Evolutionary conservation across 2,329 filamentous ascomycete species (phyloP).

Genomic region (Alternaria solani): DNA sequence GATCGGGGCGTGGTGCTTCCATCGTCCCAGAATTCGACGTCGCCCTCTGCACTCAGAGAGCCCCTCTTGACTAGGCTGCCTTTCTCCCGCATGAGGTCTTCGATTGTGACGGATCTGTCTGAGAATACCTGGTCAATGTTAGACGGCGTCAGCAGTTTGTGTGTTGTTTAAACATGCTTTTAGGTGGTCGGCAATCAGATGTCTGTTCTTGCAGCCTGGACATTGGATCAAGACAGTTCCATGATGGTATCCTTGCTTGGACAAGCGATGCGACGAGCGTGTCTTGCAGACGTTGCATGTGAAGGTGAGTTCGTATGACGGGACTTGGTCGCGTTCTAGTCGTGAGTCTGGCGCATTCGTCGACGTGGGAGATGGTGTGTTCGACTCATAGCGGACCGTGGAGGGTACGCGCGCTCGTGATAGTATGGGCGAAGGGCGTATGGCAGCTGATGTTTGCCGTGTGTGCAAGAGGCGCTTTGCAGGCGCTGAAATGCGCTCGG

Average conservation of each 20-base stretch:
- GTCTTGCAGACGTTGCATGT: conserved; percentile 87
- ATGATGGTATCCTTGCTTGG: conserved; percentile 93
- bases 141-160: neutral
- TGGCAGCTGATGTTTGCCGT: conserved; percentile 37
- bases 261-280: conserved; percentile 84
- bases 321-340: conserved; percentile 55
- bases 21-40: conserved; percentile 92
- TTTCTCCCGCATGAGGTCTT: conserved; percentile 79
- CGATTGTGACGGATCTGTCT: conserved; percentile 72
- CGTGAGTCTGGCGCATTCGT: conserved; percentile 46
- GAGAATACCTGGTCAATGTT: conserved; percentile 69
- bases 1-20: conserved; percentile 55
- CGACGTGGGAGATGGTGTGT: conserved; percentile 33
- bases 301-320: conserved; percentile 87
- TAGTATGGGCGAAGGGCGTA: conserved; percentile 27
- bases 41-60: conserved; percentile 76
- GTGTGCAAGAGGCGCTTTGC: conserved; percentile 37
- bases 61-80: conserved; percentile 78
- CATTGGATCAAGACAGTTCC: conserved; percentile 91
- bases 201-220: conserved; percentile 82
- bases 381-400: conserved; percentile 38
- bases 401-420: conserved; percentile 18
- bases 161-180: conserved; percentile 54
- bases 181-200: conserved; percentile 92
- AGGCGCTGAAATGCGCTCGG: conserved; percentile 36